Evolutionary conservation across 2,329 filamentous ascomycete genomes (phyloP).

Genomic region (Metarhizium rileyi): DNA sequence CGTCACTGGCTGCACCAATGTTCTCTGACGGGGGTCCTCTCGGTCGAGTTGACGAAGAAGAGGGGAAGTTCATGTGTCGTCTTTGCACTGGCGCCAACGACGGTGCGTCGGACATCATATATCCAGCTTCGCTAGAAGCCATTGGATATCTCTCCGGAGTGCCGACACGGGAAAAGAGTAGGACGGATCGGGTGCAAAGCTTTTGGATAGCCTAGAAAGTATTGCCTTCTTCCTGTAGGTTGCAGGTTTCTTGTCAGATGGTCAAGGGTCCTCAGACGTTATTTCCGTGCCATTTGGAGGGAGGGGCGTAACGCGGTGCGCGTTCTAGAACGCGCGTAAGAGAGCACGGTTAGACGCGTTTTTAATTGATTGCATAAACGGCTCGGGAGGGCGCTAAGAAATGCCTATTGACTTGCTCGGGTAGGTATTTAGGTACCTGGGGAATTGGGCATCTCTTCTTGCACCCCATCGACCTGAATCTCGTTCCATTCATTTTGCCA

Average conservation of each 20-base stretch:
- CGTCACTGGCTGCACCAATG: slow-evolving; percentile 49
- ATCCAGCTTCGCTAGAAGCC: slow-evolving; percentile 47
- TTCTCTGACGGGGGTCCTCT: slow-evolving; percentile 55
- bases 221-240: not conserved
- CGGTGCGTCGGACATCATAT: slow-evolving; percentile 47
- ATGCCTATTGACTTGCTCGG: too few species aligned
- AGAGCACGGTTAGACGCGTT: not conserved
- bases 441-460: too few species aligned
- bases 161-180: not conserved
- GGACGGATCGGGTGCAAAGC: too few species aligned
- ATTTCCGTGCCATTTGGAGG: not conserved
- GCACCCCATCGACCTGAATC: too few species aligned
- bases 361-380: not conserved
- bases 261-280: not conserved
- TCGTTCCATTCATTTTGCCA: too few species aligned
- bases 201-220: not conserved
- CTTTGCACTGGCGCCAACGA: slow-evolving; percentile 34
- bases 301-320: not conserved
- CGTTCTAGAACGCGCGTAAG: not conserved
- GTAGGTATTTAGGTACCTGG: too few species aligned
- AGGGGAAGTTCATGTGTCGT: slow-evolving; percentile 32
- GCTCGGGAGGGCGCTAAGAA: not conserved
- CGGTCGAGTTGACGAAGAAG: slow-evolving; percentile 44
- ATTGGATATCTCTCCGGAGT: slow-evolving; percentile 21
- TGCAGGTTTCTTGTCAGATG: not conserved